These are phyloP conservation scores for Leccinum uliginosum DNA, from an alignment of 768 basidiomycete genomes.

Conservation along the genomic window DNA sequence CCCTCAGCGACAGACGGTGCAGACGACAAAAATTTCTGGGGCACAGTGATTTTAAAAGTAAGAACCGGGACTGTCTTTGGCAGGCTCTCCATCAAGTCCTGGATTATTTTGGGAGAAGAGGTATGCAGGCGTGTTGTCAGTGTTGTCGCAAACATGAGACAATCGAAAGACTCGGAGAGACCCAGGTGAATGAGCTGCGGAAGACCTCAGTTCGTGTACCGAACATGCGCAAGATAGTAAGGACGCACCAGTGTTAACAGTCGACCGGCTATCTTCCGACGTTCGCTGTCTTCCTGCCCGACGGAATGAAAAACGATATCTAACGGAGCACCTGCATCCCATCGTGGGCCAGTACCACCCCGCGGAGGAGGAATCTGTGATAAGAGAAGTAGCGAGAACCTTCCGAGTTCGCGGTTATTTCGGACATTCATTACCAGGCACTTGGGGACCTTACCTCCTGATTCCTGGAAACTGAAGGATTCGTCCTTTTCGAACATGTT, in stretches of 20 bases:
- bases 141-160: slow-evolving; percentile 32
- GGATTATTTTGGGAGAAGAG: slow-evolving; percentile 25
- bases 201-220: not conserved
- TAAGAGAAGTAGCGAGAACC: slow-evolving; percentile 51
- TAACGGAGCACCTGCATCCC: slow-evolving; percentile 51
- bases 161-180: slow-evolving; percentile 36
- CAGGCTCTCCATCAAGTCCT: slow-evolving; percentile 36
- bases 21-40: slow-evolving; percentile 36
- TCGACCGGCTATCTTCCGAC: slow-evolving; percentile 32
- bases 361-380: slow-evolving; percentile 56
- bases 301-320: slow-evolving; percentile 41
- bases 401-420: slow-evolving; percentile 13
- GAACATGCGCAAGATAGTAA: not conserved
- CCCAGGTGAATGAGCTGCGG: slow-evolving; percentile 39
- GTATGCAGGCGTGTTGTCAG: slow-evolving; percentile 35
- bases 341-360: slow-evolving; percentile 43
- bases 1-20: slow-evolving; percentile 10
- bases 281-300: slow-evolving; percentile 28
- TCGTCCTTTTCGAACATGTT: slow-evolving; percentile 67
- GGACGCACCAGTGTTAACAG: slow-evolving; percentile 30
- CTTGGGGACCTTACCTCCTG: slow-evolving; percentile 22
- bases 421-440: slow-evolving; percentile 1
- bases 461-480: slow-evolving; percentile 25
- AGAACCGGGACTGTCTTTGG: slow-evolving; percentile 32
- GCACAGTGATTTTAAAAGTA: slow-evolving; percentile 41